phyloP scores from a whole-genome alignment of 2,329 filamentous ascomycete species.

The Thermoascus crustaceus region DNA sequence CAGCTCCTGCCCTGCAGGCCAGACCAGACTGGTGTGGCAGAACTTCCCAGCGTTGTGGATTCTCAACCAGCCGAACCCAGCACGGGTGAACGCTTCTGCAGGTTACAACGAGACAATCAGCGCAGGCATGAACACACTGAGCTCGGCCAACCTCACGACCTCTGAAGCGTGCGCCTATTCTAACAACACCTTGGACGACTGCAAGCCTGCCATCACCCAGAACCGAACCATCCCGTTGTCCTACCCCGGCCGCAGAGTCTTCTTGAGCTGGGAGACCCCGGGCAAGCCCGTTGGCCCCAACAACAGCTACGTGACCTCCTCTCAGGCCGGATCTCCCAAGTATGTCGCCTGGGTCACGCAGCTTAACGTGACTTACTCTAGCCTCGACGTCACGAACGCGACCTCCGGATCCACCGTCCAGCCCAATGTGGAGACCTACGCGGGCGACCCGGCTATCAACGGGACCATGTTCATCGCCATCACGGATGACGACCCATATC shows the following conservation, averaged over 20 bases:
- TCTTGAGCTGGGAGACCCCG: constrained; percentile 63
- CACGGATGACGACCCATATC: constrained; percentile 58
- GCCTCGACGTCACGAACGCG: constrained; percentile 47
- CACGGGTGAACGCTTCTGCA: constrained; percentile 55
- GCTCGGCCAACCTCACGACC: constrained; percentile 29
- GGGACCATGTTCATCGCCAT: constrained; percentile 72
- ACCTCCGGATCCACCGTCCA: constrained; percentile 61
- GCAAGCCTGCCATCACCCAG: constrained; percentile 55
- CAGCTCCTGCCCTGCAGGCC: constrained; percentile 61
- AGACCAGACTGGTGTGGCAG: constrained; percentile 72
- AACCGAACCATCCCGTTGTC: constrained; percentile 65
- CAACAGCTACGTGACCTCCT: constrained; percentile 67
- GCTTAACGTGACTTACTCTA: constrained; percentile 64
- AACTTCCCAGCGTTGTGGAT: constrained; percentile 69
- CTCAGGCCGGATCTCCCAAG: constrained; percentile 48
- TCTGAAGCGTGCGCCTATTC: constrained; percentile 52
- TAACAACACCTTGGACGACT: constrained; percentile 43
- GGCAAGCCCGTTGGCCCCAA: constrained; percentile 67
- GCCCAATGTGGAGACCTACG: constrained; percentile 60
- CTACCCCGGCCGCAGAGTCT: constrained; percentile 64
- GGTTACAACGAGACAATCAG: constrained; percentile 54
- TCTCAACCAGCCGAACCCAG: constrained; percentile 68
- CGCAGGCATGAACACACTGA: constrained; percentile 25
- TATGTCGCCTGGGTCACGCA: constrained; percentile 73
- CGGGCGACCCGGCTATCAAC: constrained; percentile 62